Base-by-base conservation (phyloP, 768 basidiomycete species). In the Paxillus ammoniavirescens region DNA sequence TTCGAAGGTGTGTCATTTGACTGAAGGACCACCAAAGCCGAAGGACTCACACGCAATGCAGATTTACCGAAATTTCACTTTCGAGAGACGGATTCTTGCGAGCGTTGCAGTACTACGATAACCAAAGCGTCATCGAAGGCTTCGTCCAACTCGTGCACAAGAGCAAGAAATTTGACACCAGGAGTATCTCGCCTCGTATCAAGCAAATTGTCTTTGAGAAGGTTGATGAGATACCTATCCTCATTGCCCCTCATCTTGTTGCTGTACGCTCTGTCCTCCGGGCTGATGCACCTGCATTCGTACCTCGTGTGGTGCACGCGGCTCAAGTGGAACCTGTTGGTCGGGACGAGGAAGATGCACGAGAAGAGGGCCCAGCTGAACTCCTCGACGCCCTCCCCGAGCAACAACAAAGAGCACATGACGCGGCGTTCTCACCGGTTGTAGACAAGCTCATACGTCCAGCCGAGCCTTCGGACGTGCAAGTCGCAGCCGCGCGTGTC, bases 151-250 rank as follows among this genome's bases (percentile, higher is more conserved):
- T 63, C 3, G 53, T 74, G 4, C 63, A 67, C 33, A 56, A 52
- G 12, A 36, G 45, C 52, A 54, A 31, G 42, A 4, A 3, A 30
- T 35, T 2, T 7, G 13, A 12, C 31, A 47, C 18, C 47, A 37
- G 9, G 4, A 31, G 8, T 35, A 40, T n/a, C 18, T 30, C 64
- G 18, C 38, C 43, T 2, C 60, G 63, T 12, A 62, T 75, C 12
- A 66, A 67, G 8, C 59, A 67, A 12, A 64, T 76, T 23, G 46
- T 69, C 4, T 78, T 64, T 60, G 43, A 58, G 14, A 51, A 57
- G 3, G 50, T 61, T 4, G 66, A 61, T 3, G 70, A 75, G 7
- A 64, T 77, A 13, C 70, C 67, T 0, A 45, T 41, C 13, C 48
- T 75, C 15, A 45, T 76, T 5, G 56, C 59, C 7, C 38, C 62